These are phyloP conservation scores for Aspergillus taichungensis DNA, from an alignment of 495 filamentous ascomycete species.

Conservation along the genomic window DNA sequence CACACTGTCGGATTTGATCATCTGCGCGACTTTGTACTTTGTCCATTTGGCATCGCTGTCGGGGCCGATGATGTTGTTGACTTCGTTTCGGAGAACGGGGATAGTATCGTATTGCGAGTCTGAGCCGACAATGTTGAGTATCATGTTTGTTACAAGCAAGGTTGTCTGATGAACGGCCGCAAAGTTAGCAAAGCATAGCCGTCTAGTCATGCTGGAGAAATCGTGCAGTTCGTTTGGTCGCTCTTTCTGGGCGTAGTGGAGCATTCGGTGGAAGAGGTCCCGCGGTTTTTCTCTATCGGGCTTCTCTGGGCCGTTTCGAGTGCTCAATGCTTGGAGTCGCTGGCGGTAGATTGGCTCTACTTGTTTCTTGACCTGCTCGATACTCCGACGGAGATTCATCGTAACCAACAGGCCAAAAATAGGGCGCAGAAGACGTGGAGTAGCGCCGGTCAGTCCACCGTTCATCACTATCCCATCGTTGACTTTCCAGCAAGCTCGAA, in stretches of 20 bases:
- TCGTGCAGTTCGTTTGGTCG: constrained; percentile 22
- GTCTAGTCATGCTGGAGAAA: constrained; percentile 19
- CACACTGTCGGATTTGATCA: constrained; percentile 28
- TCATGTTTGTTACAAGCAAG: constrained; percentile 33
- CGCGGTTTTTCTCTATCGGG: constrained; percentile 16
- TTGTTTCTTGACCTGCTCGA: constrained; percentile 13
- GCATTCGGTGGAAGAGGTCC: constrained; percentile 30
- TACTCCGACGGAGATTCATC: constrained; percentile 1
- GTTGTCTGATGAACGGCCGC: constrained; percentile 44
- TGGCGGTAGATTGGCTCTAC: constrained; percentile 13
- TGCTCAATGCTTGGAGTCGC: constrained; percentile 13
- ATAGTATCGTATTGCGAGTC: constrained; percentile 29
- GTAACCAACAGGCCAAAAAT: constrained; percentile 17
- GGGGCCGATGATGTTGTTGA: constrained; percentile 5
- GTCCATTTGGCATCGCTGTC: constrained; percentile 16
- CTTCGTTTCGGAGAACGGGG: constrained; percentile 23
- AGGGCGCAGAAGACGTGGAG: constrained; percentile 18
- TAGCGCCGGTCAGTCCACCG: constrained; percentile 14
- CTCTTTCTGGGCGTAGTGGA: constrained; percentile 21
- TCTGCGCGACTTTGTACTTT: constrained; percentile 19
- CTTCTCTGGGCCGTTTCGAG: neutral
- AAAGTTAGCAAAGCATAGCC: constrained; percentile 37
- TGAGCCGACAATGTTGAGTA: constrained; percentile 34
- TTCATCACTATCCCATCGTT: constrained; percentile 17
- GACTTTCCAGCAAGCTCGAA: constrained; percentile 10